A percentile compares a stretch with the other conserved stretches of the same genome.
These are phyloP conservation scores for Wickerhamiella brachini DNA, from an alignment of 805 yeast species.

Conservation along the genomic window DNA sequence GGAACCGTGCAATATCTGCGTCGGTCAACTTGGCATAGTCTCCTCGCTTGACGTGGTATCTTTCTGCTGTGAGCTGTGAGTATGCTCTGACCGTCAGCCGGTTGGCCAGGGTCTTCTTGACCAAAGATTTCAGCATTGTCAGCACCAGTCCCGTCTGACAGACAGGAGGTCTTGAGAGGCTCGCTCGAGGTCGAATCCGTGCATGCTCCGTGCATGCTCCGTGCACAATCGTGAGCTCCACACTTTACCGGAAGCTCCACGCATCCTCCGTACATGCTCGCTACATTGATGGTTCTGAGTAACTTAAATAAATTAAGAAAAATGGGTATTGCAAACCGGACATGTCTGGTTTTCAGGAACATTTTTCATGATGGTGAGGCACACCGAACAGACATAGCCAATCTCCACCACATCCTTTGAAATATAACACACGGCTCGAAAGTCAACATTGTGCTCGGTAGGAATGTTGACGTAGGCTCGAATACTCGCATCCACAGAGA, in stretches of 20 bases:
- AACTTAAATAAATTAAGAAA: slow-evolving; percentile 18
- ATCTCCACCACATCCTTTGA: slow-evolving; percentile 85
- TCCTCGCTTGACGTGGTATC: slow-evolving; percentile 41
- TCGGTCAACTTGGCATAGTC: slow-evolving; percentile 38
- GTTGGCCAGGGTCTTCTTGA: not conserved
- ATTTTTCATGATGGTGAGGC: slow-evolving; percentile 49
- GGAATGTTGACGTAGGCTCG: slow-evolving; percentile 69
- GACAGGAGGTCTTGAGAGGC: too few relatives aligned
- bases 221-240: too few relatives aligned
- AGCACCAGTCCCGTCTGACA: not conserved
- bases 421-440: slow-evolving; percentile 84
- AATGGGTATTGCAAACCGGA: slow-evolving; percentile 75
- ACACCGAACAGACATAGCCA: slow-evolving; percentile 91
- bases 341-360: slow-evolving; percentile 52
- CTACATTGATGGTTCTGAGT: too few relatives aligned
- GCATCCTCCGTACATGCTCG: too few relatives aligned
- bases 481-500: slow-evolving; percentile 73
- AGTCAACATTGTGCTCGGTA: slow-evolving; percentile 74
- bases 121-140: not conserved
- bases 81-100: not conserved
- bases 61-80: slow-evolving; percentile 43
- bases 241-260: too few relatives aligned
- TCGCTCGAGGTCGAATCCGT: too few relatives aligned
- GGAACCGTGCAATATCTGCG: slow-evolving; percentile 49
- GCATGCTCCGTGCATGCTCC: not conserved